Conservation (phyloP, 495 filamentous ascomycete species). For the Glonium stellatum region DNA sequence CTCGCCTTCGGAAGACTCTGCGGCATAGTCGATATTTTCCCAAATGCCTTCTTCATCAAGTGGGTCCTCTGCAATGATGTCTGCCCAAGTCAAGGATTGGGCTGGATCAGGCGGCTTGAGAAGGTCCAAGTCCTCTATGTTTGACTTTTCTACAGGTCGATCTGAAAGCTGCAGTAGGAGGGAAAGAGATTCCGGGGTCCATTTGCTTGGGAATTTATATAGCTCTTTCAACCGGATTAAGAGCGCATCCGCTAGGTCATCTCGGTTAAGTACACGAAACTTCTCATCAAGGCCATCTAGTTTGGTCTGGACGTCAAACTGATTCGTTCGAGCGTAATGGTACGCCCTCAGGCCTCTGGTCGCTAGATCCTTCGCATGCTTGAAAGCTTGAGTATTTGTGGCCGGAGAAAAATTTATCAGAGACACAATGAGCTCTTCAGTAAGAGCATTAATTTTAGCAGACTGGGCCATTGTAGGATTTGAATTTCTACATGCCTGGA, state of each 20-base stretch:
- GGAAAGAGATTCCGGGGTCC: conserved; percentile 71
- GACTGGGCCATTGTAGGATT: conserved; percentile 42
- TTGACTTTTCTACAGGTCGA: conserved; percentile 63
- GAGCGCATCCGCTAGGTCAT: conserved; percentile 74
- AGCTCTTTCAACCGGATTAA: conserved; percentile 55
- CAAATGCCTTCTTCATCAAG: conserved; percentile 68
- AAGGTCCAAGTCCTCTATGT: conserved; percentile 52
- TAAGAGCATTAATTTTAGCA: conserved; percentile 41
- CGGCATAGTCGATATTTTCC: conserved; percentile 67
- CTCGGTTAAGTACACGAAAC: conserved; percentile 69
- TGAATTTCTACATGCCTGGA: neutral
- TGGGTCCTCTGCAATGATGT: conserved; percentile 67
- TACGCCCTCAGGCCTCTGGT: conserved; percentile 51
- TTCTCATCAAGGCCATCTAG: conserved; percentile 83
- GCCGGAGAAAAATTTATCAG: conserved; percentile 30
- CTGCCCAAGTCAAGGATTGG: conserved; percentile 60
- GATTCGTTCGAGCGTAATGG: conserved; percentile 68
- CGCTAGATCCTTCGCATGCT: conserved; percentile 44
- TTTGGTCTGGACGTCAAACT: conserved; percentile 70
- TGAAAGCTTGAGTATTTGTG: conserved; percentile 36
- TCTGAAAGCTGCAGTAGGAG: conserved; percentile 77
- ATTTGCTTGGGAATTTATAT: conserved; percentile 46
- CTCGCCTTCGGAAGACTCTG: conserved; percentile 38
- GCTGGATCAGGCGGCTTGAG: conserved; percentile 42
- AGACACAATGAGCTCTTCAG: conserved; percentile 48